Conservation (phyloP, 1,284 basidiomycete species). For the Ustilago curta region DNA sequence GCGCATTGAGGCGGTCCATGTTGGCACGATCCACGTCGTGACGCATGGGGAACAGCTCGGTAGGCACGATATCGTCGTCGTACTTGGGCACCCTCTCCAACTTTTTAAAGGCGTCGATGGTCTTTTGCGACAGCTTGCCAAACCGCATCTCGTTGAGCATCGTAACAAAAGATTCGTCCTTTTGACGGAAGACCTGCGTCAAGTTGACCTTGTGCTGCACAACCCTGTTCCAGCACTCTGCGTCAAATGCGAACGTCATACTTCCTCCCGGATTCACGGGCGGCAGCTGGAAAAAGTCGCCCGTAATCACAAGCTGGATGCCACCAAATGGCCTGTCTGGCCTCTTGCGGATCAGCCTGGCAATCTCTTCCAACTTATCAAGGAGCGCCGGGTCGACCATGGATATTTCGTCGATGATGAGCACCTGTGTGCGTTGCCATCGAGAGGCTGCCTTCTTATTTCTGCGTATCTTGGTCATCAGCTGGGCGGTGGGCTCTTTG, state of each 20-base stretch:
- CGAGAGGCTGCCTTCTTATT: slow-evolving; percentile 77
- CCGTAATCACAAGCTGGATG: slow-evolving; percentile 90
- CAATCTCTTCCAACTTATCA: slow-evolving; percentile 84
- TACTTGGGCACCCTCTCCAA: slow-evolving; percentile 52
- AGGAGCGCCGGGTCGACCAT: slow-evolving; percentile 96
- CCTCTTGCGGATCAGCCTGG: slow-evolving; percentile 75
- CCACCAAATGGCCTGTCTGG: slow-evolving; percentile 83
- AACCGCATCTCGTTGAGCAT: slow-evolving; percentile 64
- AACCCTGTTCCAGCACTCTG: slow-evolving; percentile 81
- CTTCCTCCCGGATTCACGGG: slow-evolving; percentile 77
- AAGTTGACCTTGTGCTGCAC: slow-evolving; percentile 85
- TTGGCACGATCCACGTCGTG: slow-evolving; percentile 86
- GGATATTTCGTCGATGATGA: slow-evolving; percentile 94
- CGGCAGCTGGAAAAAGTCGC: slow-evolving; percentile 97
- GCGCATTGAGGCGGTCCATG: slow-evolving; percentile 73
- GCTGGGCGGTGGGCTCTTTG: slow-evolving; percentile 76
- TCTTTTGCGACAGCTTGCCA: slow-evolving; percentile 54
- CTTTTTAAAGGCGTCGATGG: slow-evolving; percentile 51
- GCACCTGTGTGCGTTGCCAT: slow-evolving; percentile 81
- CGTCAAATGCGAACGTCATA: slow-evolving; percentile 78
- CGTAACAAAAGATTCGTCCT: slow-evolving; percentile 70
- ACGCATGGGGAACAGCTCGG: slow-evolving; percentile 78
- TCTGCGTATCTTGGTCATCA: slow-evolving; percentile 77
- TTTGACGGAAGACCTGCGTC: slow-evolving; percentile 84
- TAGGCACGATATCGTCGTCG: slow-evolving; percentile 58